Evolutionary conservation across 352 stramenopile genomes (phyloP).

Genomic region (Phytophthora hybrid): DNA sequence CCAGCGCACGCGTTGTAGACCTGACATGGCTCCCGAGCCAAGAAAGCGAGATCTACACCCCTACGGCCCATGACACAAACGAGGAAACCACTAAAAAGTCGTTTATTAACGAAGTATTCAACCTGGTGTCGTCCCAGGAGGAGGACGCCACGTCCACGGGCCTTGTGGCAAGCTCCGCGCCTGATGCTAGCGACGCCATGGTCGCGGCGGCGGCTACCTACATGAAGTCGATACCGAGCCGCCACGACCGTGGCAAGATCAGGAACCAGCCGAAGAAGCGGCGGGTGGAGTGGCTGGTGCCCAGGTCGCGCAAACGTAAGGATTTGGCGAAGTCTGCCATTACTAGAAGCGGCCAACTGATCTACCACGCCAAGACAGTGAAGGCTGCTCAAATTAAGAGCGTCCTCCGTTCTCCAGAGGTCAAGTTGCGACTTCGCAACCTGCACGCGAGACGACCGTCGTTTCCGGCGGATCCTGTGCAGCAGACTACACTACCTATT

Average conservation of each 20-base stretch:
- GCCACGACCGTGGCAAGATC: not conserved
- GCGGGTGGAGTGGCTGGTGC: not conserved
- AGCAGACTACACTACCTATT: not conserved
- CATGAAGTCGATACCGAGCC: not conserved
- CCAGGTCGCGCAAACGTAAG: not conserved
- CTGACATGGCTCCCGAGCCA: no score
- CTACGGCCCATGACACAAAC: no score
- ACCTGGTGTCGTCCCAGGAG: no score
- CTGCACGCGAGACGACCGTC: not conserved
- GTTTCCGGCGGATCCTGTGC: not conserved
- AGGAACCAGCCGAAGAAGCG: not conserved
- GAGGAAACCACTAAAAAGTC: no score
- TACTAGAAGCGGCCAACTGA: not conserved
- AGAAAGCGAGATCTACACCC: no score
- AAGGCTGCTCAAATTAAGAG: not conserved
- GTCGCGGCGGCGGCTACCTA: not conserved
- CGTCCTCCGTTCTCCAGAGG: not conserved
- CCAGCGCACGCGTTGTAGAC: no score
- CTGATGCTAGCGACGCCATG: not conserved
- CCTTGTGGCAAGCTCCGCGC: no score
- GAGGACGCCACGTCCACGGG: no score
- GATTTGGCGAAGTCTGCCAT: not conserved
- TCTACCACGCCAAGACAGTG: not conserved
- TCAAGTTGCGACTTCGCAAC: not conserved
- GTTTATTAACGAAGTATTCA: no score